Evolutionary conservation across 2,329 filamentous ascomycete genomes (phyloP).

Genomic region (Metarhizium rileyi): DNA sequence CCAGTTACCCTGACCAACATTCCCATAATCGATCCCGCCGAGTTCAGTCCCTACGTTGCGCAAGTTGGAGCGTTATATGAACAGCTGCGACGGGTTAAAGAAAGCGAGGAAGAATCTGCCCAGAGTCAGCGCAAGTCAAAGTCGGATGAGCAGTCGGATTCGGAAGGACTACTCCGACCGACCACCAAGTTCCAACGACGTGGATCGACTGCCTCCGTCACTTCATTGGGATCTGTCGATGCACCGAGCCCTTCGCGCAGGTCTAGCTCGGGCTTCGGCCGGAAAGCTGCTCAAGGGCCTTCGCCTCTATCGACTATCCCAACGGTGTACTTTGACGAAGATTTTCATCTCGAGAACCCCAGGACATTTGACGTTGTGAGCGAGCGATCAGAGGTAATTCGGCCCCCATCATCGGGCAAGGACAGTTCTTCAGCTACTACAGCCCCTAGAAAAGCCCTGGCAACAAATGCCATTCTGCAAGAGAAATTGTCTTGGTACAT

Average conservation of each 20-base stretch:
- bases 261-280: conserved; percentile 38
- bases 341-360: conserved; percentile 92
- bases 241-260: conserved; percentile 31
- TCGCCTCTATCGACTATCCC: conserved; percentile 90
- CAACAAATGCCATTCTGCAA: conserved; percentile 93
- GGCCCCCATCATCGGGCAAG: conserved; percentile 44
- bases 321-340: conserved; percentile 85
- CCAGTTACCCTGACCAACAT: conserved; percentile 89
- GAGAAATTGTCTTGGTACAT: conserved; percentile 99
- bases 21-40: conserved; percentile 64
- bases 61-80: conserved; percentile 86
- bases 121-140: conserved; percentile 30
- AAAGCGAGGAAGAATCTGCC: conserved; percentile 56
- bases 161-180: conserved; percentile 40
- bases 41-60: conserved; percentile 75
- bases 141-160: conserved; percentile 32
- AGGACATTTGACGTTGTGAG: conserved; percentile 94
- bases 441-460: conserved; percentile 69
- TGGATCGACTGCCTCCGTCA: conserved; percentile 33
- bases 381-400: conserved; percentile 92
- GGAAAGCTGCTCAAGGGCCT: conserved; percentile 58
- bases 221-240: conserved; percentile 41
- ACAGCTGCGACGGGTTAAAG: conserved; percentile 74
- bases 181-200: conserved; percentile 22
- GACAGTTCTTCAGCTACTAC: conserved; percentile 50